Evolutionary conservation across 2,329 filamentous ascomycete species (phyloP), one percentile per base, ranked within the genome.

Genomic region (Arthroderma sp.): DNA sequence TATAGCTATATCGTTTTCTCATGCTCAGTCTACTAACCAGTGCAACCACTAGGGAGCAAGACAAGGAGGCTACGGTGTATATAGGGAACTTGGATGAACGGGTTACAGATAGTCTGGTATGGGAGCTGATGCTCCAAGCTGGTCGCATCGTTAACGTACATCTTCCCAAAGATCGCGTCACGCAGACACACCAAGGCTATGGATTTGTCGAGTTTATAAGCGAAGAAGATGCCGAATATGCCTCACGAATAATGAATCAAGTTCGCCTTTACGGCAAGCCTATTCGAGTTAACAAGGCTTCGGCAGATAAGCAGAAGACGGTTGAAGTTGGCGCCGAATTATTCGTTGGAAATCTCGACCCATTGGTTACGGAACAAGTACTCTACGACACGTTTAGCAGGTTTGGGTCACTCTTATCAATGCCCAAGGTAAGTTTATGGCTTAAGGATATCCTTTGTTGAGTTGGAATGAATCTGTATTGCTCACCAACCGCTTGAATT

Each of bases 21-120:
- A 1, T 1, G 15, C 15, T 22, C 15, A 22, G 15, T 22, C 15
- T 22, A 22, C 15, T 22, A 22, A 22, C 15, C 15, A 22, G 28
- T 27, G 27, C 7, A 31, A 53, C 42, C 44, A n/a, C 11, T 53
- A 88, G 83, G 85, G 86, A 95, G 64, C 89, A 96, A 72, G 89
- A 96, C 68, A 95, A 95, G 66, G 89, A 96, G 68, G 87, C 87
- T 55, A 96, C 91, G 36, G 85, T 96, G 63, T 98, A 98, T 66
- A 86, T 96, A 55, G 91, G 91, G 61, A 96, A 96, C 65, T 86
- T 98, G 58, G 91, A 98, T 70, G 91, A 98, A 72, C 86, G 91
- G 64, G 85, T 91, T 53, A 83, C 82, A 39, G 86, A 94, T 61
- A 81, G 83, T 56, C 76, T 94, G 54, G 80, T 98, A 54, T 95